phyloP scores from a whole-genome alignment of 805 yeast genomes.

The Yamadazyma sp. region DNA sequence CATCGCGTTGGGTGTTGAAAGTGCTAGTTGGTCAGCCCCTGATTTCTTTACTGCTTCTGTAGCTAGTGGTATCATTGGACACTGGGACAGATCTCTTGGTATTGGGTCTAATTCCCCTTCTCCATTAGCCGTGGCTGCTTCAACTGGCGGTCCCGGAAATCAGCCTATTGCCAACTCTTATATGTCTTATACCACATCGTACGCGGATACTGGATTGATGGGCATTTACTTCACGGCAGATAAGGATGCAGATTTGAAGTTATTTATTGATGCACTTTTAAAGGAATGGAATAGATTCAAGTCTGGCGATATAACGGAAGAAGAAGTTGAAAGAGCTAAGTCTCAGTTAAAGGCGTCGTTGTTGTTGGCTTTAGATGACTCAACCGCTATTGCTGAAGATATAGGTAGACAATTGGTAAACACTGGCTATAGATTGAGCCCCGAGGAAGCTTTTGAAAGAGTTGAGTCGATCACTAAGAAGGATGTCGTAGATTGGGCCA shows the following conservation, averaged over 20 bases:
- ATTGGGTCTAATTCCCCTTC: constrained; percentile 83
- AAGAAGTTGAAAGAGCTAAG: constrained; percentile 91
- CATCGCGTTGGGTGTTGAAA: constrained; percentile 93
- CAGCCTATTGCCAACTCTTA: constrained; percentile 85
- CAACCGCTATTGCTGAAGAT: constrained; percentile 96
- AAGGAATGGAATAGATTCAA: constrained; percentile 89
- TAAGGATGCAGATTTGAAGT: constrained; percentile 61
- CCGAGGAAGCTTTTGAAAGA: constrained; percentile 70
- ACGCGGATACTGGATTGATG: constrained; percentile 97
- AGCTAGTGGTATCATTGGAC: constrained; percentile 94
- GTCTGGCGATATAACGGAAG: constrained; percentile 71
- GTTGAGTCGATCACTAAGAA: constrained; percentile 76
- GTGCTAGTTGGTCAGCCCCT: constrained; percentile 95
- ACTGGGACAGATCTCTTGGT: constrained; percentile 94
- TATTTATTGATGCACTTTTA: constrained; percentile 70
- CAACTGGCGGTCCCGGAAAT: constrained; percentile 55
- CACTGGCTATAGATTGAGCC: constrained; percentile 76
- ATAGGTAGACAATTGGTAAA: constrained; percentile 96
- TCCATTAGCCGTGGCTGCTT: constrained; percentile 69
- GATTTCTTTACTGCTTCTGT: constrained; percentile 94
- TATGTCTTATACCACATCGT: constrained; percentile 95
- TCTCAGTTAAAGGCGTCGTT: constrained; percentile 92
- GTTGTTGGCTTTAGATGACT: constrained; percentile 85
- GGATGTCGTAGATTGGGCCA: constrained; percentile 88
- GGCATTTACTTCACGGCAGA: constrained; percentile 92